These are phyloP conservation scores for Diutina mesorugosa DNA, from an alignment of 1,139 yeast genomes.

Conservation along the genomic window DNA sequence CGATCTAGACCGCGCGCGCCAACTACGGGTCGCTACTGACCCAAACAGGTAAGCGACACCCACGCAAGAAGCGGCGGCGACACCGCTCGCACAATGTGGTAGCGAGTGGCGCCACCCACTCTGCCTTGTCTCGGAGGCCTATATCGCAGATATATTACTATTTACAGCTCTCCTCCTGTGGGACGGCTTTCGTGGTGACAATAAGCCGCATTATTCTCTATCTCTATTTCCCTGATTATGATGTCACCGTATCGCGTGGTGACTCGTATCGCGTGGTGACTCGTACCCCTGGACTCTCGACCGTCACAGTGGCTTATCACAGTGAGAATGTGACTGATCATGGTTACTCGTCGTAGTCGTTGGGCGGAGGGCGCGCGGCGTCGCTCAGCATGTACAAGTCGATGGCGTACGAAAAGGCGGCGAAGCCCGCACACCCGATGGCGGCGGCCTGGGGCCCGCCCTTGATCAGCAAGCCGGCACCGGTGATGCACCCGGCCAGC, in stretches of 20 bases:
- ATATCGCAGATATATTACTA: neutral
- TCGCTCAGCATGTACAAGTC: conserved; percentile 86
- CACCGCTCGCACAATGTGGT: neutral
- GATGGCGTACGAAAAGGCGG: conserved; percentile 89
- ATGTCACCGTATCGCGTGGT: too few relatives aligned
- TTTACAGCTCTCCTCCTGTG: neutral
- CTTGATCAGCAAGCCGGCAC: conserved; percentile 79
- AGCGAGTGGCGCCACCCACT: neutral
- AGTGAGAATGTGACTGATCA: too few relatives aligned
- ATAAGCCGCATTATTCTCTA: too few relatives aligned
- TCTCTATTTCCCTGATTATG: too few relatives aligned
- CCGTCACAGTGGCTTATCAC: too few relatives aligned
- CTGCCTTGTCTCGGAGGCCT: neutral
- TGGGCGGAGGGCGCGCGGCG: conserved; percentile 70
- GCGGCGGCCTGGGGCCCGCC: conserved; percentile 91
- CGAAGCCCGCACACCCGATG: conserved; percentile 95
- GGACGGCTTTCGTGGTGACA: too few relatives aligned
- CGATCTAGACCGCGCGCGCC: neutral
- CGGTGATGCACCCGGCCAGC: conserved; percentile 90
- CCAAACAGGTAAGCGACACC: too few relatives aligned
- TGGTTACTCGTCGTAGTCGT: conserved; percentile 74
- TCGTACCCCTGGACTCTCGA: too few relatives aligned
- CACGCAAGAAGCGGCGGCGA: too few relatives aligned
- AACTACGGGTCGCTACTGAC: neutral
- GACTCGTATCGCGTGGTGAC: too few relatives aligned